Percentiles rank a stretch among this genome's conserved stretches.
Evolutionary conservation across 2,329 filamentous ascomycete species (phyloP).

Genomic region (Tolypocladium pustulatum): DNA sequence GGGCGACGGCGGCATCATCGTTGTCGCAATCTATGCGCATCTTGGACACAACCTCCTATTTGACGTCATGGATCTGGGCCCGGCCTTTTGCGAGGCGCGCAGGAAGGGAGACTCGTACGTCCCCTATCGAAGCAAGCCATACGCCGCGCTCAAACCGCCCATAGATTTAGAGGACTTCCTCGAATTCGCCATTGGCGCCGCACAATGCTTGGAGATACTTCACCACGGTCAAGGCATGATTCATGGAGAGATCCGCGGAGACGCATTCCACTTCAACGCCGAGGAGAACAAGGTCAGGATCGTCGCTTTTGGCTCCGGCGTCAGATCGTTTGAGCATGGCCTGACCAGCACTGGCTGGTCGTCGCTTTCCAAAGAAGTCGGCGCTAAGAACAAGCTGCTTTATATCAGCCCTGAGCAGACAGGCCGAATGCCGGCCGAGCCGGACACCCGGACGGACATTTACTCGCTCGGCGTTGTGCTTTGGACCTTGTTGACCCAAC

Average conservation of each 20-base stretch:
- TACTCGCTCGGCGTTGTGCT: slow-evolving; percentile 86
- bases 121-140: slow-evolving; percentile 31
- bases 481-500: slow-evolving; percentile 74
- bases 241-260: slow-evolving; percentile 82
- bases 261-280: slow-evolving; percentile 79
- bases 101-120: slow-evolving; percentile 42
- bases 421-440: slow-evolving; percentile 82
- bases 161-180: slow-evolving; percentile 70
- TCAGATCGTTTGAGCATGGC: slow-evolving; percentile 83
- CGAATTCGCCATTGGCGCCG: slow-evolving; percentile 82
- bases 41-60: slow-evolving; percentile 65
- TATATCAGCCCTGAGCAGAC: slow-evolving; percentile 95
- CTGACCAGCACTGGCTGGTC: slow-evolving; percentile 81
- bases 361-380: slow-evolving; percentile 68
- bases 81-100: slow-evolving; percentile 53
- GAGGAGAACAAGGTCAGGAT: slow-evolving; percentile 65
- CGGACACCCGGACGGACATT: slow-evolving; percentile 85
- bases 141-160: slow-evolving; percentile 37
- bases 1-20: slow-evolving; percentile 59
- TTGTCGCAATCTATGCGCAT: slow-evolving; percentile 72
- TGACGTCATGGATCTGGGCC: slow-evolving; percentile 66
- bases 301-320: slow-evolving; percentile 75
- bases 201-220: slow-evolving; percentile 78
- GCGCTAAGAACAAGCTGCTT: slow-evolving; percentile 78
- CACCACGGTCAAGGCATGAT: slow-evolving; percentile 80